Evolutionary conservation across 140 eudicot genomes (phyloP), one percentile per base, ranked within the genome.

Genomic region (Bidens hawaiensis): DNA sequence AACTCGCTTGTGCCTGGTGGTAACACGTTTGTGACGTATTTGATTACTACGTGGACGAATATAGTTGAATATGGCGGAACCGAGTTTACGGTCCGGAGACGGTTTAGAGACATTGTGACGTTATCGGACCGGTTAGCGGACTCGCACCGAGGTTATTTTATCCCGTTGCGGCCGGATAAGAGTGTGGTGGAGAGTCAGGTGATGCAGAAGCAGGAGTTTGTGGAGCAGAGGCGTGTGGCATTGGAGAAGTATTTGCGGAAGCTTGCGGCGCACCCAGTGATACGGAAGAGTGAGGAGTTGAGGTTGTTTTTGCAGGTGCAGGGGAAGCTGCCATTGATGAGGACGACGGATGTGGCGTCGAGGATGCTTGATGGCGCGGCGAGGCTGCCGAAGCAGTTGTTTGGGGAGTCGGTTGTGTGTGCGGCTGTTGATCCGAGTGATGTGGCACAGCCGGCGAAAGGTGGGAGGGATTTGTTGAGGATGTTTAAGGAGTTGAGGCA

Each of bases 141-240:
- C 59, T 65, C 82, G 4, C 83, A 74, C 50, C 54, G 99, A 6
- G 99, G 99, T 0, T 85, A 27, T 81, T 83, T 88, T 33, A 83
- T 93, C 10, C 99, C 99, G 15, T 14, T 84, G 17, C 70, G 99
- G 80, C 99, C 99, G 34, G 99, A 93, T 75, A 93, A 93, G 86
- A 85, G 88, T 58, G 94, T 88, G n/a, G 99, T 93, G 40, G 99
- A 93, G 80, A 60, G 99, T 22, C 95, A 88, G 31, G 93, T 93
- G 47, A 88, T 93, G 97, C 96, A 88, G 56, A 79, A 81, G 61
- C 75, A 76, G 10, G 99, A 88, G 55, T 93, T 93, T 63, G 84
- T 93, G 40, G 99, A 93, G 75, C 93, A 83, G 50, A 81, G 99
- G 73, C 70, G 95, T 19, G 69, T 55, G 42, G 95, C 79, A 0